Conservation (phyloP, 805 yeast genomes). For the Saccharomycopsis babjevae region DNA sequence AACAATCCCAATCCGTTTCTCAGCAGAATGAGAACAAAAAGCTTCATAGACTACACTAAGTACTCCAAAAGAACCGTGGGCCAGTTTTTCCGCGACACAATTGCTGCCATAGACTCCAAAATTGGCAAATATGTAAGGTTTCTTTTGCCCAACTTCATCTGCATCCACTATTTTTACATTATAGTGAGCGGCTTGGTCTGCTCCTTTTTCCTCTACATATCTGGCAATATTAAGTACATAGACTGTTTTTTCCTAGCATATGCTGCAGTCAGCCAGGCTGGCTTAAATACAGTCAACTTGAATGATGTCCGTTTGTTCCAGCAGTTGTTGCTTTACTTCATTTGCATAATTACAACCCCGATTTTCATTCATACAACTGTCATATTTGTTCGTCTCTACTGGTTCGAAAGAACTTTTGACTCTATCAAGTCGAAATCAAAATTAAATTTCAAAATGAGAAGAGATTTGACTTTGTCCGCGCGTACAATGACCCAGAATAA, state of each 20-base stretch:
- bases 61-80: background rate
- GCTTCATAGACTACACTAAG: background rate
- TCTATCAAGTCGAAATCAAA: constrained; percentile 72
- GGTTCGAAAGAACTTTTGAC: constrained; percentile 84
- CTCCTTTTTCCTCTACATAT: constrained; percentile 71
- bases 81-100: background rate
- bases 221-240: constrained; percentile 52
- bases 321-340: constrained; percentile 59
- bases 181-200: constrained; percentile 47
- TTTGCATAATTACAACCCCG: constrained; percentile 68
- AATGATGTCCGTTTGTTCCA: constrained; percentile 63
- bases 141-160: constrained; percentile 34
- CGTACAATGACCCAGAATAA: constrained; percentile 23
- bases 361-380: constrained; percentile 76
- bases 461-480: constrained; percentile 64
- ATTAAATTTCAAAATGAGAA: constrained; percentile 67
- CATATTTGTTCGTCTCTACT: constrained; percentile 68
- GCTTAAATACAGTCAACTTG: constrained; percentile 69
- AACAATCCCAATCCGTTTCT: background rate
- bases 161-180: constrained; percentile 69
- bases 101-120: background rate
- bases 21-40: background rate
- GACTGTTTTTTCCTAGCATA: constrained; percentile 71
- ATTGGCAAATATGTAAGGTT: constrained; percentile 5
- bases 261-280: constrained; percentile 85